Percentiles rank a stretch among this genome's conserved stretches.
Conservation (phyloP, 108 stramenopile species). For the Fragilaria radians region DNA sequence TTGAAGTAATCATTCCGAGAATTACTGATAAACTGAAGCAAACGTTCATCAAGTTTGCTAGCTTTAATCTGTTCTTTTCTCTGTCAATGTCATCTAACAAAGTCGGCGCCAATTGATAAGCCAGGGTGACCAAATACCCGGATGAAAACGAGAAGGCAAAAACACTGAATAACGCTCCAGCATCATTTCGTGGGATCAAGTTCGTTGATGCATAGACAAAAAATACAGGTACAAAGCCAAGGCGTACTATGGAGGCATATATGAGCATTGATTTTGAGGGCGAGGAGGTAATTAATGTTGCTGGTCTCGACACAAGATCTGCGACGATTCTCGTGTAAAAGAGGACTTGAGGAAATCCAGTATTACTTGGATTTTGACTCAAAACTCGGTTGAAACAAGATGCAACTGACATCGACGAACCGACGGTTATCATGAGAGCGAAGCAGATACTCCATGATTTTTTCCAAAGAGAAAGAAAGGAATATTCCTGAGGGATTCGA, state of each 20-base stretch:
- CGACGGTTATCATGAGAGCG: conserved; percentile 19
- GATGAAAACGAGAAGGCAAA: conserved; percentile 30
- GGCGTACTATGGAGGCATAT: conserved; percentile 7
- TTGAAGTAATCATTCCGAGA: not conserved
- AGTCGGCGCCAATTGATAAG: conserved; percentile 35
- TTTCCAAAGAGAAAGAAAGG: conserved; percentile 13
- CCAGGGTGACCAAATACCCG: conserved; percentile 31
- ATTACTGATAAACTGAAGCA: conserved; percentile 7
- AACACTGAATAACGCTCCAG: conserved; percentile 16
- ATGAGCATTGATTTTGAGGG: not conserved
- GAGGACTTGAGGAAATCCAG: conserved; percentile 20
- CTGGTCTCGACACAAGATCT: conserved; percentile 28
- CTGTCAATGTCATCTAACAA: not conserved
- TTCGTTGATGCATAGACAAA: conserved; percentile 17
- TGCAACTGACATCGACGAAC: conserved; percentile 33
- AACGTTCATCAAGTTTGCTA: conserved; percentile 11
- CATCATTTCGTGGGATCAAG: conserved; percentile 12
- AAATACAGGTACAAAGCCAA: conserved; percentile 21
- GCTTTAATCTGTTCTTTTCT: conserved; percentile 6
- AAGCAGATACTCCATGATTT: conserved; percentile 8
- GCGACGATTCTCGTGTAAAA: conserved; percentile 29
- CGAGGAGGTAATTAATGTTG: conserved; percentile 18
- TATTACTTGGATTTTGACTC: conserved; percentile 14
- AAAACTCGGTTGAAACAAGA: conserved; percentile 36
- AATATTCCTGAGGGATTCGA: not conserved